phyloP scores from a whole-genome alignment of 176 grass and related monocot species.

The Metroxylon sagu region DNA sequence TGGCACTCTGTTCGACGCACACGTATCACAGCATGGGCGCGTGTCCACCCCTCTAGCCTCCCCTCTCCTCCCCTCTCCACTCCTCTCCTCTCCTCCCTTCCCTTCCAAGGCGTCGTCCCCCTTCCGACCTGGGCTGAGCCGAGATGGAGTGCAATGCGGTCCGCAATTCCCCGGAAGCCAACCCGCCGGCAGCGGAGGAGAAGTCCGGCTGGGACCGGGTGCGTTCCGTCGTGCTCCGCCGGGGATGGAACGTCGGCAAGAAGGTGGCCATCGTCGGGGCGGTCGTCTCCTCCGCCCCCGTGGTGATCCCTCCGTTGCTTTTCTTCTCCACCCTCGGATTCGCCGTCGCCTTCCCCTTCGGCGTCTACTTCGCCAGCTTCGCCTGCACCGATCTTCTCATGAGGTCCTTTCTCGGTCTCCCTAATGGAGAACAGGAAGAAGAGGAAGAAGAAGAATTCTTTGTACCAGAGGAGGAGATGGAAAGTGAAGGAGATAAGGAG shows the following conservation, averaged over 20 bases:
- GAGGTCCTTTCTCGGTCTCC: not conserved
- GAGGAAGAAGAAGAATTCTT: slow-evolving; percentile 1
- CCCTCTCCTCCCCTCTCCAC: too few species aligned
- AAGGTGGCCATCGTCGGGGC: slow-evolving; percentile 21
- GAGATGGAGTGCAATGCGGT: too few species aligned
- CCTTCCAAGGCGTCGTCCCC: too few species aligned
- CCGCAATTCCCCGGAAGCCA: too few species aligned
- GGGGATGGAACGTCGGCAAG: slow-evolving; percentile 14
- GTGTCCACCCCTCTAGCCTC: too few species aligned
- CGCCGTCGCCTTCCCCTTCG: slow-evolving; percentile 9
- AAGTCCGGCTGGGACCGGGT: not conserved
- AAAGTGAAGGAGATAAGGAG: not conserved
- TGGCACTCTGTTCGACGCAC: too few species aligned
- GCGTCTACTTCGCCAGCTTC: slow-evolving; percentile 3
- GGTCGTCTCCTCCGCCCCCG: slow-evolving; percentile 8
- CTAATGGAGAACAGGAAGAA: too few species aligned
- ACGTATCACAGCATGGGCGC: too few species aligned
- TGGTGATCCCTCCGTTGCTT: slow-evolving; percentile 16
- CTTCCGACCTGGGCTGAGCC: too few species aligned
- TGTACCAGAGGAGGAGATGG: not conserved
- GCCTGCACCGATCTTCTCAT: slow-evolving; percentile 4
- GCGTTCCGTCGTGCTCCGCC: not conserved
- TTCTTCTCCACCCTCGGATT: slow-evolving; percentile 19
- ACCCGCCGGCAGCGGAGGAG: too few species aligned
- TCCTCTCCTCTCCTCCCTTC: too few species aligned